Conservation (phyloP, 2,329 filamentous ascomycete species). For the Huntiella savannae region DNA sequence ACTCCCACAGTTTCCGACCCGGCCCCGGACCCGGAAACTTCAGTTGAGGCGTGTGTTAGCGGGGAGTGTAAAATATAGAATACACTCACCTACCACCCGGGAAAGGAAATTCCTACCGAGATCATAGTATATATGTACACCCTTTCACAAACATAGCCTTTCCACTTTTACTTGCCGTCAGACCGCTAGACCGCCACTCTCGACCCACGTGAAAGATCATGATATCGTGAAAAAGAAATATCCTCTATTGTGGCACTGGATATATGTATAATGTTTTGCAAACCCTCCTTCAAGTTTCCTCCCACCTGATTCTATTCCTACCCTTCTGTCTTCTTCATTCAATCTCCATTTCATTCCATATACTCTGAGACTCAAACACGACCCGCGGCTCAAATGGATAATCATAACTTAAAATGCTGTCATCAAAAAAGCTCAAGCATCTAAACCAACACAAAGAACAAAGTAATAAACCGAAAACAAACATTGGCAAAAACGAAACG, state of each 20-base stretch:
- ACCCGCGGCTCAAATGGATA: too few species aligned
- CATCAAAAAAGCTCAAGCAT: neutral
- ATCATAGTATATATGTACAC: neutral
- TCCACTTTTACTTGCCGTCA: too few species aligned
- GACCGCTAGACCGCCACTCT: too few species aligned
- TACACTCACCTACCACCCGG: neutral
- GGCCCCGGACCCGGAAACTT: too few species aligned
- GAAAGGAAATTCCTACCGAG: neutral
- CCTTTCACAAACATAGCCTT: too few species aligned
- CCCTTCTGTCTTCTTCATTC: too few species aligned
- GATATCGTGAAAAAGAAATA: neutral
- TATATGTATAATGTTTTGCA: neutral
- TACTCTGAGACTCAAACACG: too few species aligned
- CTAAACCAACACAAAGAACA: neutral
- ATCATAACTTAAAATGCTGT: too few species aligned
- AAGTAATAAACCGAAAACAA: conserved; percentile 1
- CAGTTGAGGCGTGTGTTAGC: neutral
- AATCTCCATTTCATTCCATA: too few species aligned
- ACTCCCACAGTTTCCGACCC: conserved; percentile 16
- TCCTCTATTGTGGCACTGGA: neutral
- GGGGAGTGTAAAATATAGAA: neutral
- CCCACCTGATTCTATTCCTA: too few species aligned
- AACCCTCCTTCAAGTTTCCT: too few species aligned
- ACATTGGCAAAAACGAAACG: neutral
- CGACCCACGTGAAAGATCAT: too few species aligned